Conservation (phyloP, 2,329 filamentous ascomycete species). For the Fusarium sp. region DNA sequence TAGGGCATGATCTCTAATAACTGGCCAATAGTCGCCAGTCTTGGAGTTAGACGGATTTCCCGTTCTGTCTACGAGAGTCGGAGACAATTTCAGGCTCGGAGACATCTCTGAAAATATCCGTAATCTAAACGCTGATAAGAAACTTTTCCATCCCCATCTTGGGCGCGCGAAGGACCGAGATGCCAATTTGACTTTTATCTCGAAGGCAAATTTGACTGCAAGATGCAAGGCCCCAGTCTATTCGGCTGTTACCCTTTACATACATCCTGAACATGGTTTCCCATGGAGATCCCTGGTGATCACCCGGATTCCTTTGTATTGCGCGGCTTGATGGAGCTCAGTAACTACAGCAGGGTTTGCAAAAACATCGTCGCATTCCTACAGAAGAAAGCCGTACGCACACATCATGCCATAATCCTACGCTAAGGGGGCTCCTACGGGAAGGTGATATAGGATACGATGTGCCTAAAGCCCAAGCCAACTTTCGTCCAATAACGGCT, state of each 20-base stretch:
- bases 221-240: constrained; percentile 8
- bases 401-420: constrained; percentile 24
- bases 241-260: constrained; percentile 10
- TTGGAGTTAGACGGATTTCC: constrained; percentile 43
- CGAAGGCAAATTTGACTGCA: background rate
- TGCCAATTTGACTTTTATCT: background rate
- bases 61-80: constrained; percentile 27
- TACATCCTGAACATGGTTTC: background rate
- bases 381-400: background rate
- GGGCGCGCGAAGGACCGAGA: background rate
- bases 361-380: constrained; percentile 7
- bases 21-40: constrained; percentile 35
- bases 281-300: background rate
- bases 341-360: background rate
- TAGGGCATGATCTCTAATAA: constrained; percentile 24
- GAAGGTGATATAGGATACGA: constrained; percentile 2
- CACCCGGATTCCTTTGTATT: background rate
- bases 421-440: constrained; percentile 16
- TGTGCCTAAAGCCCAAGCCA: background rate
- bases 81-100: constrained; percentile 4
- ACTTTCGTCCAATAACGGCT: background rate
- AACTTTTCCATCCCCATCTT: background rate
- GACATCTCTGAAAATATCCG: constrained; percentile 14
- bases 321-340: background rate
- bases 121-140: background rate